Base-by-base conservation (phyloP, 495 filamentous ascomycete species). In the Neurospora pannonica region DNA sequence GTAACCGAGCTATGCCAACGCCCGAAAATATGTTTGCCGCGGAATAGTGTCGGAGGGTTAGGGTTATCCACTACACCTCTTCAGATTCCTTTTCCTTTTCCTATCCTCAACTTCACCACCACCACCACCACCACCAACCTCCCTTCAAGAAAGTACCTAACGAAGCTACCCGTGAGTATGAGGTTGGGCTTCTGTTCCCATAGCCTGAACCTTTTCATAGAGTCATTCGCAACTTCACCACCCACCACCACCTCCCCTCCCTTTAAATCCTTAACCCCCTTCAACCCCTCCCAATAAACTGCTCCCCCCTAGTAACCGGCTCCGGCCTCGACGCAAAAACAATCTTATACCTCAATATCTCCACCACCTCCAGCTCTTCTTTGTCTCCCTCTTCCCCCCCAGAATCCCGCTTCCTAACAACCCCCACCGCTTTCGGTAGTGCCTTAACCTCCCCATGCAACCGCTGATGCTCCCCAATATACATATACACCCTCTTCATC, bases 381-480 rank as follows among this genome's bases (percentile, higher is more conserved):
- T 60, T 77, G 7, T n/a, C 7, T 71, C 70, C 75, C 8, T 74
- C 74, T 8, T 75, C 42, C 54, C 40, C 70, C 69, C n/a, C n/a
- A n/a, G n/a, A n/a, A n/a, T n/a, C 28, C 24, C 42, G 24, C 71
- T 71, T 67, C 76, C 87, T 85, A n/a, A 97, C 85, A 13, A 98
- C 87, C 11, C 91, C 97, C 76, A 98, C 78, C 15, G 95, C 90
- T 74, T 89, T 92, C 5, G 86, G 85, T 8, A 98, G 81, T 78
- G 93, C 96, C 88, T 94, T 97, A 10, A 97, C 90, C 81, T 98
- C 94, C 11, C 96, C 96, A 1, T 90, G 92, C 81, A 99, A 87
- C 70, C 95, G 88, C 84, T 99, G 96, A 79, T 98, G 92, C 81
- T 90, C 87, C 13, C 96, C 96, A 6, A 98, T 88, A 79, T 94